A percentile compares a stretch with the other conserved stretches of the same genome.
These are phyloP conservation scores for Nyssa sinensis DNA, from an alignment of 148 eudicot genomes.

Conservation along the genomic window DNA sequence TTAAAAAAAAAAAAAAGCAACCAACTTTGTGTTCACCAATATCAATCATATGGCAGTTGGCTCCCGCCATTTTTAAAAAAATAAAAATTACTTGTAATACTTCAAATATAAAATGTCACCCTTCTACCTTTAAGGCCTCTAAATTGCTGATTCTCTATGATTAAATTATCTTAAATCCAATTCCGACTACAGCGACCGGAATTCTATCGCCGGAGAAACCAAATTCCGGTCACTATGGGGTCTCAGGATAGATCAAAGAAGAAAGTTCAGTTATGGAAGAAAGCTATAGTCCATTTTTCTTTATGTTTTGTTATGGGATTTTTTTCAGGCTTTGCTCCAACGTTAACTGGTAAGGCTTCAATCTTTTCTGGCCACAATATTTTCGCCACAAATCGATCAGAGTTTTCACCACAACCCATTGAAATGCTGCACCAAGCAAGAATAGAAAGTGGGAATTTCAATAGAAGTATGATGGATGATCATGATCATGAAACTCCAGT, in stretches of 20 bases:
- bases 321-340: slow-evolving; percentile 86
- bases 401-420: slow-evolving; percentile 38
- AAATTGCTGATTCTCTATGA: not conserved
- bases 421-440: slow-evolving; percentile 12
- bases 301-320: slow-evolving; percentile 85
- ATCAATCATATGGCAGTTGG: slow-evolving; percentile 29
- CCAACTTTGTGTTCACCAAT: slow-evolving; percentile 32
- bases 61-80: slow-evolving; percentile 15
- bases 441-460: slow-evolving; percentile 7
- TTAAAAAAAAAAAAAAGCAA: too few species aligned
- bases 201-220: not conserved
- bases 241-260: slow-evolving; percentile 69
- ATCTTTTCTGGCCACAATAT: slow-evolving; percentile 17
- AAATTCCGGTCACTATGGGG: slow-evolving; percentile 31
- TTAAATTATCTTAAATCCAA: not conserved
- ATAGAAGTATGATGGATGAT: slow-evolving; percentile 29
- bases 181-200: not conserved
- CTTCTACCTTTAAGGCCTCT: not conserved
- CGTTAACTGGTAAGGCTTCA: slow-evolving; percentile 46
- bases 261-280: slow-evolving; percentile 63
- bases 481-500: too few species aligned
- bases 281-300: slow-evolving; percentile 66
- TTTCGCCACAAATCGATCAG: slow-evolving; percentile 21
- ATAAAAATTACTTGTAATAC: not conserved
- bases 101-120: slow-evolving; percentile 17